Evolutionary conservation across 2,329 filamentous ascomycete genomes (phyloP).

Genomic region (Acarospora socialis): DNA sequence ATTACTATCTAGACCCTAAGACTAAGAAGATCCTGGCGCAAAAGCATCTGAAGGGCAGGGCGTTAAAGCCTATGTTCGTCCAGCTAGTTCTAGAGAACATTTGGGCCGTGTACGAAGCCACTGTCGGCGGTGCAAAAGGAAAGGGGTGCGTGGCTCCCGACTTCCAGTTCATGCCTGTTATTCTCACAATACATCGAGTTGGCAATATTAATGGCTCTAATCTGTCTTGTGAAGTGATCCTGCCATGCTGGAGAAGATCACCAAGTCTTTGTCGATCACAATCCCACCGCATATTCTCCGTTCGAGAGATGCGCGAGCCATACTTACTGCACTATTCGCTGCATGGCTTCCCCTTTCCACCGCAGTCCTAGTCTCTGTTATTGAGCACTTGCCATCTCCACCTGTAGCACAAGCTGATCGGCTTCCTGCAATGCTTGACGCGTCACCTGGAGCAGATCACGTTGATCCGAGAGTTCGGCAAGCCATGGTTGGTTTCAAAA

Average conservation of each 20-base stretch:
- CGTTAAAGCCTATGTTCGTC: conserved; percentile 92
- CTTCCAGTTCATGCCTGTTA: conserved; percentile 15
- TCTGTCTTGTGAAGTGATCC: conserved; percentile 45
- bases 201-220: conserved; percentile 25
- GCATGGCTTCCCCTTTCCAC: conserved; percentile 88
- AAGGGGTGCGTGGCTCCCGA: conserved; percentile 50
- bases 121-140: conserved; percentile 64
- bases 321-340: conserved; percentile 76
- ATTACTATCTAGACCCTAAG: conserved; percentile 92
- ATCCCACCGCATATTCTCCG: conserved; percentile 73
- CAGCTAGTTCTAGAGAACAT: conserved; percentile 90
- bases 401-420: conserved; percentile 63
- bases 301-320: conserved; percentile 66
- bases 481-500: conserved; percentile 74
- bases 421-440: conserved; percentile 63
- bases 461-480: conserved; percentile 56
- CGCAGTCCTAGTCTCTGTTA: conserved; percentile 80
- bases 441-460: conserved; percentile 60
- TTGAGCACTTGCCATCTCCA: conserved; percentile 83
- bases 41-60: conserved; percentile 85
- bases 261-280: conserved; percentile 72
- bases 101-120: conserved; percentile 91
- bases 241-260: conserved; percentile 78
- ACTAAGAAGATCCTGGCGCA: conserved; percentile 82
- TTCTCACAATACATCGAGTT: conserved; percentile 6